Evolutionary conservation across 2,329 filamentous ascomycete genomes (phyloP).

Genomic region (Trichophyton verrucosum): DNA sequence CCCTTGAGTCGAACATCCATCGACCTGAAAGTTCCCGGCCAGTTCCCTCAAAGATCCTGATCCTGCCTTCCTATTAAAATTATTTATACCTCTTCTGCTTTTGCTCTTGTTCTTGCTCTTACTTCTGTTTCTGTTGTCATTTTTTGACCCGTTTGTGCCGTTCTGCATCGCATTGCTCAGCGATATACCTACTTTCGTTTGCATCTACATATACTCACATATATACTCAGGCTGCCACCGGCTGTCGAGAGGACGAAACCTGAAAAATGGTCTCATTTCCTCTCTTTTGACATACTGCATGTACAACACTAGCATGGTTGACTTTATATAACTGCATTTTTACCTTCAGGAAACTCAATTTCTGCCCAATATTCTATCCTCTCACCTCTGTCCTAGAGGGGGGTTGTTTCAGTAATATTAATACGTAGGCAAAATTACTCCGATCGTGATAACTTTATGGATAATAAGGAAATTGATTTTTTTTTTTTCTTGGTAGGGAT

Average conservation of each 20-base stretch:
- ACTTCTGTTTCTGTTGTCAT: neutral
- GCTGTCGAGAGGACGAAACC: neutral
- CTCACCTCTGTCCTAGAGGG: too few relatives aligned
- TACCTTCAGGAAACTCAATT: too few relatives aligned
- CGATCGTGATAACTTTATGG: neutral
- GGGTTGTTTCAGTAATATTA: too few relatives aligned
- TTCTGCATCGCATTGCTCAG: neutral
- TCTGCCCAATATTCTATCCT: too few relatives aligned
- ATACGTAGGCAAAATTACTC: too few relatives aligned
- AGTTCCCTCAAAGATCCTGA: constrained; percentile 38
- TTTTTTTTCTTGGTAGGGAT: neutral
- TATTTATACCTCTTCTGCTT: neutral
- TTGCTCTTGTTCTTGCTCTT: neutral
- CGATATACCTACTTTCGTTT: neutral
- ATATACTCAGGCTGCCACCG: neutral
- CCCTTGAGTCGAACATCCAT: constrained; percentile 37
- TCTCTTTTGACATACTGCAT: neutral
- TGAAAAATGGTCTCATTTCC: neutral
- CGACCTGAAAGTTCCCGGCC: constrained; percentile 57
- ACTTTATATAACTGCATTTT: neutral
- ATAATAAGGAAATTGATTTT: neutral
- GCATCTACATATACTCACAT: neutral
- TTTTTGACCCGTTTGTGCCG: too few relatives aligned
- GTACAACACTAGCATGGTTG: neutral
- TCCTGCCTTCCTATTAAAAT: neutral